Conservation (phyloP, 2,329 filamentous ascomycete genomes). For the Ascocoryne sarcoides region DNA sequence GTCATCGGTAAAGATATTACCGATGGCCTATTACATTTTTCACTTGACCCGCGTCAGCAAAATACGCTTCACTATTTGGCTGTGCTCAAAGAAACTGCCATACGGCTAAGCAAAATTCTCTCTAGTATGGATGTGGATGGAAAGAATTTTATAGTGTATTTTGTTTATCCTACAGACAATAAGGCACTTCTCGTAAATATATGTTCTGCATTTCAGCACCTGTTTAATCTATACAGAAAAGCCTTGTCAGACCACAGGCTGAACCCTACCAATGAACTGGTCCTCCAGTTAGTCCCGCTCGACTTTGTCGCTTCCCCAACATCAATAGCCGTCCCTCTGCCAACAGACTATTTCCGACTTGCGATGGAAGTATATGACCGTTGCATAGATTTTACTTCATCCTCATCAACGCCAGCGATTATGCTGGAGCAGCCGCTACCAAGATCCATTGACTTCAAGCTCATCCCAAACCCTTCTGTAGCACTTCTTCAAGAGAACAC, state of each 20-base stretch:
- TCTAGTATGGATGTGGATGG: constrained; percentile 28
- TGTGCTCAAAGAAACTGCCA: constrained; percentile 24
- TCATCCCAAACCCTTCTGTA: constrained; percentile 57
- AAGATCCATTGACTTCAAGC: constrained; percentile 66
- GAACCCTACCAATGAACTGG: constrained; percentile 51
- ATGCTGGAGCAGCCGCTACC: constrained; percentile 63
- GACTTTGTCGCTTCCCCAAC: constrained; percentile 57
- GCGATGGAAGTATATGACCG: constrained; percentile 73
- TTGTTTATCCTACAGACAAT: constrained; percentile 60
- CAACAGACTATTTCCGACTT: constrained; percentile 50
- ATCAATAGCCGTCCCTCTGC: constrained; percentile 52
- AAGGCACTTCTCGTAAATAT: constrained; percentile 57
- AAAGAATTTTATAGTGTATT: constrained; percentile 65
- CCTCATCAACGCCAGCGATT: constrained; percentile 60
- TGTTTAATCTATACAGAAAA: constrained; percentile 56
- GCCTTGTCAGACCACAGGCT: constrained; percentile 41
- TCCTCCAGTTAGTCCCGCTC: constrained; percentile 66
- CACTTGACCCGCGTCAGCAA: constrained; percentile 32
- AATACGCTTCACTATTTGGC: constrained; percentile 18
- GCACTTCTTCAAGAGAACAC: constrained; percentile 71
- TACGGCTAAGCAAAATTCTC: constrained; percentile 23
- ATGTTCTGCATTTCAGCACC: constrained; percentile 63
- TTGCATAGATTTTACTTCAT: constrained; percentile 49
- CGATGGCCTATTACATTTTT: constrained; percentile 23
- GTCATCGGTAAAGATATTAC: constrained; percentile 31